phyloP scores from a whole-genome alignment of 2,329 filamentous ascomycete genomes.

The Phialophora chinensis region DNA sequence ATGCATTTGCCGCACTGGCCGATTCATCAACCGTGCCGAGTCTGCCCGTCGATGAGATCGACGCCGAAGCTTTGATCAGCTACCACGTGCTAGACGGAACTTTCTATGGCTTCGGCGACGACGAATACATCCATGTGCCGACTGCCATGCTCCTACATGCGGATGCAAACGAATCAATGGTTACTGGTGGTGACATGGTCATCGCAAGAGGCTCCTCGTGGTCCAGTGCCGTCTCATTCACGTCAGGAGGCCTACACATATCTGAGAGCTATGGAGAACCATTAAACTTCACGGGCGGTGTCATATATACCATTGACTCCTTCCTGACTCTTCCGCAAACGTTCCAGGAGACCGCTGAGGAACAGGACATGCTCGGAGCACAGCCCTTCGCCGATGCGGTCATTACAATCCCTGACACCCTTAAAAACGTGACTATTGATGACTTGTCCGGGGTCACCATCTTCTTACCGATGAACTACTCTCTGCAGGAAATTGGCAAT shows the following conservation, averaged over 20 bases:
- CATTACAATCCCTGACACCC: neutral
- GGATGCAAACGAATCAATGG: slow-evolving; percentile 55
- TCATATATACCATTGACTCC: slow-evolving; percentile 24
- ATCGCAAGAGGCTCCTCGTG: slow-evolving; percentile 16
- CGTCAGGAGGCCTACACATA: slow-evolving; percentile 14
- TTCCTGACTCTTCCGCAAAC: slow-evolving; percentile 23
- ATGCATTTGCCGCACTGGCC: slow-evolving; percentile 49
- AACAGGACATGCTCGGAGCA: slow-evolving; percentile 9
- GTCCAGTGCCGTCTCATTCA: slow-evolving; percentile 14
- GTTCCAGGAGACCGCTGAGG: slow-evolving; percentile 15
- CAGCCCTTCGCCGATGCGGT: slow-evolving; percentile 18
- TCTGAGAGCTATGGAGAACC: slow-evolving; percentile 7
- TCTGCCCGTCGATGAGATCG: slow-evolving; percentile 5
- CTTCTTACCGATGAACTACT: slow-evolving; percentile 30
- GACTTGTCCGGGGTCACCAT: slow-evolving; percentile 28
- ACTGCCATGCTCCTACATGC: slow-evolving; percentile 57
- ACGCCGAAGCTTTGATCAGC: slow-evolving; percentile 55
- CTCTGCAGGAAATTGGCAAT: slow-evolving; percentile 25
- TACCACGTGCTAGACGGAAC: slow-evolving; percentile 66
- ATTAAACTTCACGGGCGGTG: slow-evolving; percentile 20
- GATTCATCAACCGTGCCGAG: slow-evolving; percentile 8
- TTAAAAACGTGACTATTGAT: slow-evolving; percentile 9
- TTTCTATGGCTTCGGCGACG: slow-evolving; percentile 41
- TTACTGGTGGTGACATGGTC: slow-evolving; percentile 65
- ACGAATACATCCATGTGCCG: slow-evolving; percentile 50